These are phyloP conservation scores for Litchi chinensis DNA, from an alignment of 345 rosid genomes.

Conservation along the genomic window DNA sequence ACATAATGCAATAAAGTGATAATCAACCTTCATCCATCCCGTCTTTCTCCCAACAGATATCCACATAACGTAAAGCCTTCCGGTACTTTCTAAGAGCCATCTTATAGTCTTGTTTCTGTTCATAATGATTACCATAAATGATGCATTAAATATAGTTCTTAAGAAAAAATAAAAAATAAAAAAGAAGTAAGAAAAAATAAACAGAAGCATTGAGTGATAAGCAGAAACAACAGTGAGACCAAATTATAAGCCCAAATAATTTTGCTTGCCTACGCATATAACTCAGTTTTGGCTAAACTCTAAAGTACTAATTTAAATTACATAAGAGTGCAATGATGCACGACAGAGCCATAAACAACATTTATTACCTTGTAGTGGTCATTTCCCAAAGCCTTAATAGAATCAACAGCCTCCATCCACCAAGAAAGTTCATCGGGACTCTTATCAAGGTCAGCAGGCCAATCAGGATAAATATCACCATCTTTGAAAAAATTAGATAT, in stretches of 20 bases:
- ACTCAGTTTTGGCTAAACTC: neutral
- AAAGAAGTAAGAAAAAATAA: neutral
- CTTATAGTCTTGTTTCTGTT: slow-evolving; percentile 84
- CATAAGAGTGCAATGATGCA: neutral
- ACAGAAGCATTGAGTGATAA: neutral
- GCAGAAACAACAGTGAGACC: neutral
- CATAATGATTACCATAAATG: neutral
- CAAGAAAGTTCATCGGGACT: slow-evolving; percentile 67
- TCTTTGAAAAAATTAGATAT: slow-evolving; percentile 78
- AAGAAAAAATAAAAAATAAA: no score
- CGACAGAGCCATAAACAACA: neutral
- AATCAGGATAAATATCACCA: slow-evolving; percentile 88
- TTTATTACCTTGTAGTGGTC: slow-evolving; percentile 67
- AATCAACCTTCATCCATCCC: slow-evolving; percentile 83
- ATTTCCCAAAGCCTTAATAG: slow-evolving; percentile 74
- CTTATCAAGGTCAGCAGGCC: slow-evolving; percentile 83
- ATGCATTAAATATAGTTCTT: neutral
- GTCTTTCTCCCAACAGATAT: slow-evolving; percentile 97
- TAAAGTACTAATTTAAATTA: neutral
- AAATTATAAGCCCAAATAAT: neutral
- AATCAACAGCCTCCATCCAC: slow-evolving; percentile 92
- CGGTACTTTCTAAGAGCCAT: slow-evolving; percentile 95
- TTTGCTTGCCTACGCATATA: neutral
- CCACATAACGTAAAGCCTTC: slow-evolving; percentile 83
- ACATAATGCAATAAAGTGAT: slow-evolving; percentile 12